phyloP scores from a whole-genome alignment of 352 stramenopile species.

The Pythium vanterpoolii region DNA sequence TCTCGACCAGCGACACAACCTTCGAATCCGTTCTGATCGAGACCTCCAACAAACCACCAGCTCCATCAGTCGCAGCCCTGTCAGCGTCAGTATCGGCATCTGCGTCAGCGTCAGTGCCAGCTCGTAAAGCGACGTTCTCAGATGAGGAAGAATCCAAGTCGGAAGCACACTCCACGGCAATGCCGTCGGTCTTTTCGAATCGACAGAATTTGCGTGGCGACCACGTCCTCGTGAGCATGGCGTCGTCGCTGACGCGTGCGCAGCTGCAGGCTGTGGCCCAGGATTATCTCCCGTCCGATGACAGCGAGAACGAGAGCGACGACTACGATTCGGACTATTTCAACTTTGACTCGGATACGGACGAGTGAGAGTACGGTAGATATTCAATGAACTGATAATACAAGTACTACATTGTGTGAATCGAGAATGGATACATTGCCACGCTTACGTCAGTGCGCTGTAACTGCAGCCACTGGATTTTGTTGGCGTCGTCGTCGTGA shows the following conservation, averaged over 20 bases:
- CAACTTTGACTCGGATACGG: constrained; percentile 26
- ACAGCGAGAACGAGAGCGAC: constrained; percentile 22
- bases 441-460: too few species aligned
- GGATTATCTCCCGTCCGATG: constrained; percentile 21
- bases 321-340: constrained; percentile 15
- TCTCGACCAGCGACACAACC: not conserved
- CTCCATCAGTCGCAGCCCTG: not conserved
- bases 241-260: constrained; percentile 13
- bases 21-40: not conserved
- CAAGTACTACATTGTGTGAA: constrained; percentile 14
- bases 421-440: not conserved
- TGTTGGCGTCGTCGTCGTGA: too few species aligned
- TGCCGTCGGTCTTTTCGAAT: too few species aligned
- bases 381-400: not conserved
- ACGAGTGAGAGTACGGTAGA: not conserved
- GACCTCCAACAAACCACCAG: not conserved
- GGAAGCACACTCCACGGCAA: not conserved
- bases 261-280: constrained; percentile 15
- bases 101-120: not conserved
- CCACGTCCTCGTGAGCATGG: constrained; percentile 9
- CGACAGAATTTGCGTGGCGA: constrained; percentile 13
- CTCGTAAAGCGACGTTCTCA: not conserved
- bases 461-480: too few species aligned
- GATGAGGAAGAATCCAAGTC: not conserved
- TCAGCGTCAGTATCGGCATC: not conserved